Base-by-base conservation (phyloP, 352 stramenopile genomes). In the Phytophthora niederhauseri region DNA sequence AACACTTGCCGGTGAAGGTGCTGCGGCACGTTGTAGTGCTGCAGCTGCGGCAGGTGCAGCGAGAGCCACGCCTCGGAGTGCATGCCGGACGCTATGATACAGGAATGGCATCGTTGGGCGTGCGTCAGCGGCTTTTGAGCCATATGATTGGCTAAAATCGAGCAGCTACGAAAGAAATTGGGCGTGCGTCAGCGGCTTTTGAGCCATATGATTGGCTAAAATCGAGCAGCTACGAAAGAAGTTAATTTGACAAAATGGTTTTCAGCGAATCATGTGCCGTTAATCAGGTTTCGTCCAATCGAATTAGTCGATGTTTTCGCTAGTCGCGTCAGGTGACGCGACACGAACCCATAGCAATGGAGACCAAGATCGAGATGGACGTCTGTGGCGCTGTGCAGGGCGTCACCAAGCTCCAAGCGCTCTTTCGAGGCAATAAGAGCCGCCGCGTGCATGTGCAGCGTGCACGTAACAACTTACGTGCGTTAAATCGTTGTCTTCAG, bases 371-470 rank as follows among this genome's bases (percentile, higher is more conserved):
- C 54, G 30, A 36, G 3, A 63, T 48, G 46, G 26, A 68, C 7
- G 24, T 61, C 3, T 5, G 14, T 6, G 12, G 17, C 26, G 20
- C 52, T 43, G 31, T 57, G 20, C 19, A 43, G 3, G 69, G 73
- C 19, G 46, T 87, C 19, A 77, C 64, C 12, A 72, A 75, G 54
- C 74, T 92, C 22, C 84, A 92, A 57, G 82, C 84, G 38, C 55
- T 81, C 14, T 91, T 92, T 61, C 72, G 84, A 45, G 81, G 82
- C 57, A 70, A 76, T 4, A 73, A 81, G 28, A 82, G 79, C 43
- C 78, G 84, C 24, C 68, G 75, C 7, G 64, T 92, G 28, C 78
- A 92, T 76, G 75, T 89, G 9, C 56, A 84, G 12, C 80, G 82
- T 53, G 84, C 86, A 50, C 73, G 73, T 20, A 62, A 72, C 12